Base-by-base conservation (phyloP, 2,329 filamentous ascomycete species). In the Penicillium sp. region DNA sequence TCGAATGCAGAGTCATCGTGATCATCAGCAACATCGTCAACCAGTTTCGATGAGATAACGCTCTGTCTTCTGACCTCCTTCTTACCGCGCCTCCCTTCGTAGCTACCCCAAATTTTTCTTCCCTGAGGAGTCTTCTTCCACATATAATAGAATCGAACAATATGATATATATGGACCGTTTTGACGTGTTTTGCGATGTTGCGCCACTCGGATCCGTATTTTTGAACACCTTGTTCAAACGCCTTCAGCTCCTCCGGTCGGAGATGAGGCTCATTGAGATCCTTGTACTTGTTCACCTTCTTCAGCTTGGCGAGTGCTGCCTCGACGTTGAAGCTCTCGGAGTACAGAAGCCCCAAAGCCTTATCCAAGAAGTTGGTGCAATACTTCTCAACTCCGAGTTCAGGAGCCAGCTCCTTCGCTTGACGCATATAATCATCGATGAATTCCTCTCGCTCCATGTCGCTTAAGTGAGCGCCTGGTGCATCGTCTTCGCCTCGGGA, bases 1-100 rank as follows among this genome's bases (percentile, higher is more conserved):
- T 99, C 95, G 68, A 96, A 99, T 3, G 95, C 95, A 6, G 95
- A 99, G 75, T 99, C 95, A 66, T 99, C 95, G 14, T 90, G 84
- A 60, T 93, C 89, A 71, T 99, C 90, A 8, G 93, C 95, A 60
- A 99, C 88, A 71, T 98, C 93, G 66, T 97, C 93, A 59, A 95
- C 86, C 29, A 96, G 79, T 72, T 95, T 96, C 29, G 64, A 64
- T 14, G 86, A 86, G 16, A 84, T 83, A 7, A 84, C 84, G 47
- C 87, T 88, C 46, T 76, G 73, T 27, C 73, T 70, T 67, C 90
- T 89, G 26, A 87, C 86, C 69, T 96, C 91, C 75, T 95, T 96
- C 74, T 93, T 96, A 55, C 91, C 90, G 71, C 96, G 96, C 46
- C 93, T 86, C 11, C 90, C 91, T 50, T 90, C 86, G 67, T 90